Conservation (phyloP, 2,329 filamentous ascomycete genomes). For the Dothidotthia symphoricarpi region DNA sequence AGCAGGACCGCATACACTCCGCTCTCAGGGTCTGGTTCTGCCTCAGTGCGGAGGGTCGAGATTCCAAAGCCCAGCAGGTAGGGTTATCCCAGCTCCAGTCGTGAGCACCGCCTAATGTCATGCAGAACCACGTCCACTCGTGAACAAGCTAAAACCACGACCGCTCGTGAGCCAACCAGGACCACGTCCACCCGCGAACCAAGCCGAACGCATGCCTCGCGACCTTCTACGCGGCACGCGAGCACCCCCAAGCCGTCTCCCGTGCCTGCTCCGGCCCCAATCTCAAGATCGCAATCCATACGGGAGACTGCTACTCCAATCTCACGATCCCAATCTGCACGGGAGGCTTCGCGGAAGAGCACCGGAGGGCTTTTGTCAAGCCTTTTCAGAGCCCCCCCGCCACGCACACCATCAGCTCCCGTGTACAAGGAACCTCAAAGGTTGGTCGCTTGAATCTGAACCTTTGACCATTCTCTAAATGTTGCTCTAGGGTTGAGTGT, state of each 20-base stretch:
- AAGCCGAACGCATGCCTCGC: slow-evolving; percentile 25
- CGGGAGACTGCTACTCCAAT: slow-evolving; percentile 27
- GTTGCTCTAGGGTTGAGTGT: slow-evolving; percentile 62
- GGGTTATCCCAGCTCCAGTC: slow-evolving; percentile 1
- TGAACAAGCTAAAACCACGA: slow-evolving; percentile 15
- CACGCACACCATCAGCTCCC: slow-evolving; percentile 20
- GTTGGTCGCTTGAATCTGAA: slow-evolving; percentile 7
- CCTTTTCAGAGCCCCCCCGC: slow-evolving; percentile 30
- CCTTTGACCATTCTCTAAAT: slow-evolving; percentile 3
- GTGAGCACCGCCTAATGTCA: slow-evolving; percentile 14
- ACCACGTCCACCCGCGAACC: slow-evolving; percentile 35
- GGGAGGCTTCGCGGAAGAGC: slow-evolving; percentile 30
- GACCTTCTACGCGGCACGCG: slow-evolving; percentile 31
- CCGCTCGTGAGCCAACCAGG: slow-evolving; percentile 21
- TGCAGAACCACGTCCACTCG: slow-evolving; percentile 33
- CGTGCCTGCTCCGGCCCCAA: slow-evolving; percentile 17
- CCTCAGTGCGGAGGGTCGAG: slow-evolving; percentile 31
- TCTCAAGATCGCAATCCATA: slow-evolving; percentile 26
- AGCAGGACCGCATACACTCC: slow-evolving; percentile 36
- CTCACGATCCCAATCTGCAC: slow-evolving; percentile 25
- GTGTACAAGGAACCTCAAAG: slow-evolving; percentile 29
- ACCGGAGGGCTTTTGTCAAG: slow-evolving; percentile 35
- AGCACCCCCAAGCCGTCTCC: slow-evolving; percentile 30
- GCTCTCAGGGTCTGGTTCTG: slow-evolving; percentile 32
- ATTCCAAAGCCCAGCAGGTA: slow-evolving; percentile 34